Conservation (phyloP, 371 early-diverging fungal species). For the Zopfochytrium polystomum region DNA sequence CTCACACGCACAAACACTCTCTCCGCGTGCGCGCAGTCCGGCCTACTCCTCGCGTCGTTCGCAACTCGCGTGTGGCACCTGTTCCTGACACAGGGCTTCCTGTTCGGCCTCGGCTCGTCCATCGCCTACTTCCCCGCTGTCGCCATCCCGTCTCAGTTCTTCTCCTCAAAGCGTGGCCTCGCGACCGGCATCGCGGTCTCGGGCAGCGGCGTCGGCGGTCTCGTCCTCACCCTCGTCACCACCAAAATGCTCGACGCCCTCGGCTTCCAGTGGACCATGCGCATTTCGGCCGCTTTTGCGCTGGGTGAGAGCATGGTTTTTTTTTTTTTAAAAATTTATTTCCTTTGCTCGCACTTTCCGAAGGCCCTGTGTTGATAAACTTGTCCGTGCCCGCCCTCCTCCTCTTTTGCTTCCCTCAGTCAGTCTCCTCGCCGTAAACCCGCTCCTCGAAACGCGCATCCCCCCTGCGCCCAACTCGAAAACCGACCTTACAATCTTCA, state of each 20-base stretch:
- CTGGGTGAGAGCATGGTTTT: neutral
- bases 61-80: conserved; percentile 29
- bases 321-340: no score
- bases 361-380: no score
- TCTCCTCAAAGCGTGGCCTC: conserved; percentile 62
- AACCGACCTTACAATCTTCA: conserved; percentile 18
- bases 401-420: no score
- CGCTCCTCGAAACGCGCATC: conserved; percentile 13
- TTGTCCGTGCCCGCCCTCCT: no score
- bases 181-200: conserved; percentile 76
- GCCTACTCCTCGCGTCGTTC: conserved; percentile 5
- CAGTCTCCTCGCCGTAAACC: conserved; percentile 4
- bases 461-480: conserved; percentile 6
- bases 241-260: conserved; percentile 50
- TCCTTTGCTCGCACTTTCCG: no score
- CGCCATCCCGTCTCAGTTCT: conserved; percentile 71
- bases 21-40: no score
- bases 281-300: conserved; percentile 46
- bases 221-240: conserved; percentile 56
- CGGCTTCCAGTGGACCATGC: conserved; percentile 67
- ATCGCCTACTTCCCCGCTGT: conserved; percentile 69
- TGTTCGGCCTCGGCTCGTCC: conserved; percentile 56
- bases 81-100: conserved; percentile 23
- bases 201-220: conserved; percentile 60
- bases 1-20: no score